Evolutionary conservation across 345 rosid genomes (phyloP).

Genomic region (Anastatica hierochuntica): DNA sequence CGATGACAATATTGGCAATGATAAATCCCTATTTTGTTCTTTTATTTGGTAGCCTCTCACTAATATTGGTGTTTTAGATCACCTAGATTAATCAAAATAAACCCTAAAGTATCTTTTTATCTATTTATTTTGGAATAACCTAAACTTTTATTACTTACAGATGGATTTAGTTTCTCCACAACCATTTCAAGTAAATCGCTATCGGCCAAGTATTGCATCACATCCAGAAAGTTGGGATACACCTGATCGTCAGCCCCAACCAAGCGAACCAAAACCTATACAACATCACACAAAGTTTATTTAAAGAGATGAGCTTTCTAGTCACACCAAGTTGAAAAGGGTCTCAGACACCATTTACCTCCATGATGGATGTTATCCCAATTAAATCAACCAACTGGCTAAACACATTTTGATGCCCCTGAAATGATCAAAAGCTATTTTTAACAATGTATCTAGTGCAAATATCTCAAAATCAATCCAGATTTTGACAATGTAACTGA

Average conservation of each 20-base stretch:
- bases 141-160: constrained; percentile 41
- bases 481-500: neutral
- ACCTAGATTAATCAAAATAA: neutral
- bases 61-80: neutral
- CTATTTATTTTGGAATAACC: neutral
- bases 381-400: constrained; percentile 63
- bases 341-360: constrained; percentile 43
- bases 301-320: constrained; percentile 1
- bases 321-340: constrained; percentile 6
- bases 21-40: neutral
- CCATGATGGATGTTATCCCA: constrained; percentile 90
- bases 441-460: neutral
- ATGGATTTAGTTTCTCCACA: constrained; percentile 68
- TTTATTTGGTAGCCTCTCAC: neutral
- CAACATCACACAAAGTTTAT: neutral
- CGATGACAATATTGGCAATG: neutral
- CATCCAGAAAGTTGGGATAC: constrained; percentile 53
- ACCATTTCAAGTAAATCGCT: constrained; percentile 81
- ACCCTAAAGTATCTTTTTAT: neutral
- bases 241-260: constrained; percentile 82
- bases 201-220: constrained; percentile 76
- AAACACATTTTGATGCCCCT: constrained; percentile 67
- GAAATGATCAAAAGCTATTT: constrained; percentile 17
- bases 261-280: constrained; percentile 68
- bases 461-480: constrained; percentile 7